Conservation (phyloP, 2,329 filamentous ascomycete genomes). For the Pseudogymnoascus sp. region DNA sequence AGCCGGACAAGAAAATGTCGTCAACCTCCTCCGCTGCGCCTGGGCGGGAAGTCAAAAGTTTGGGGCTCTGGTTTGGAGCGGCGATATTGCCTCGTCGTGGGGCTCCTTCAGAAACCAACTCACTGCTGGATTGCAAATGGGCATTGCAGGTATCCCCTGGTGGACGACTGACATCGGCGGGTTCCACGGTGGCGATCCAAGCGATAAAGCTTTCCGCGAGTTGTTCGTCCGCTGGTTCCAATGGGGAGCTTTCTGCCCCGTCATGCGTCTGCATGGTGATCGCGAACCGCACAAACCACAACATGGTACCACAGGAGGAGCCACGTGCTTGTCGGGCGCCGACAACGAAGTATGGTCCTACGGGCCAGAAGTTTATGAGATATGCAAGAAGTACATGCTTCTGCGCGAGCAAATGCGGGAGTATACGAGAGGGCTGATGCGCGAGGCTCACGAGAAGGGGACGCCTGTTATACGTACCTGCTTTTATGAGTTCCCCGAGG, state of each 20-base stretch:
- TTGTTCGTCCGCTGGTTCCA: constrained; percentile 62
- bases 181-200: constrained; percentile 56
- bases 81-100: constrained; percentile 60
- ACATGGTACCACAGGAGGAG: constrained; percentile 18
- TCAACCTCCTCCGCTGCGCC: constrained; percentile 50
- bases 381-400: constrained; percentile 50
- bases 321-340: constrained; percentile 34
- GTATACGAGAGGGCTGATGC: constrained; percentile 52
- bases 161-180: constrained; percentile 66
- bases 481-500: constrained; percentile 56
- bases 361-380: constrained; percentile 49
- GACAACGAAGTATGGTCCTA: constrained; percentile 61
- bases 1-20: constrained; percentile 46
- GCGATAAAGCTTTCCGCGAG: constrained; percentile 49
- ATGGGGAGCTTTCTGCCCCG: constrained; percentile 59
- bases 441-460: constrained; percentile 50
- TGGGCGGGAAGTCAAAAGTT: constrained; percentile 55
- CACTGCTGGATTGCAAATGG: constrained; percentile 58
- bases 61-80: constrained; percentile 58
- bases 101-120: constrained; percentile 50
- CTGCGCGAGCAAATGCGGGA: constrained; percentile 49
- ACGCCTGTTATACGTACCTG: constrained; percentile 53
- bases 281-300: constrained; percentile 49
- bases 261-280: constrained; percentile 60
- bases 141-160: constrained; percentile 55